Conservation (phyloP, 257 asterid genomes). For the Nicotiana tomentosiformis region DNA sequence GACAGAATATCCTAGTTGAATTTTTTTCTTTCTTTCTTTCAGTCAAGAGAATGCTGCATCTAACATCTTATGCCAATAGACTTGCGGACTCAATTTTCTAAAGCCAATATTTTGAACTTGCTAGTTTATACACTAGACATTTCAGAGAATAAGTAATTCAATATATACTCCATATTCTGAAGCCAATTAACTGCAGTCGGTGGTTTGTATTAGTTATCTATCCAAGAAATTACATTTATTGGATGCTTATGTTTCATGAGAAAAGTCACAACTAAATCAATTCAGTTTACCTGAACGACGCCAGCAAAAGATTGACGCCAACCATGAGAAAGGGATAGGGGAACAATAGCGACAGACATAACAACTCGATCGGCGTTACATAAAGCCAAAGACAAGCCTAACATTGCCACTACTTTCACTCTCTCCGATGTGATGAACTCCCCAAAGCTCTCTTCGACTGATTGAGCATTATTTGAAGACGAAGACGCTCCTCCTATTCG, state of each 20-base stretch:
- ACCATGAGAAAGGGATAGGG: constrained; percentile 64
- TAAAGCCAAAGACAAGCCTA: constrained; percentile 81
- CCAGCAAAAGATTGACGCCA: constrained; percentile 94
- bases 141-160: not conserved
- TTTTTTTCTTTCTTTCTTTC: not conserved
- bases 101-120: not conserved
- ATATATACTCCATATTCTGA: not conserved
- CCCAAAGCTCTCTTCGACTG: constrained; percentile 40
- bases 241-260: not conserved
- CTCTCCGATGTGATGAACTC: constrained; percentile 98
- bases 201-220: not conserved
- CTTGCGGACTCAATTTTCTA: not conserved
- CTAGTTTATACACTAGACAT: not conserved
- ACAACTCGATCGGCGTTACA: constrained; percentile 97
- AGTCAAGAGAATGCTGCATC: not conserved
- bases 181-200: not conserved
- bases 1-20: constrained; percentile 2
- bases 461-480: constrained; percentile 30
- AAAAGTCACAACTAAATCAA: not conserved
- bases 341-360: constrained; percentile 98
- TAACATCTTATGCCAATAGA: not conserved
- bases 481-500: constrained; percentile 32
- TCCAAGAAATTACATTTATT: not conserved
- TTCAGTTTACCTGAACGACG: constrained; percentile 65
- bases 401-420: constrained; percentile 94